Evolutionary conservation across 1,284 basidiomycete genomes (phyloP), one percentile per base, ranked within the genome.

Genomic region (Ustilago loliicola): DNA sequence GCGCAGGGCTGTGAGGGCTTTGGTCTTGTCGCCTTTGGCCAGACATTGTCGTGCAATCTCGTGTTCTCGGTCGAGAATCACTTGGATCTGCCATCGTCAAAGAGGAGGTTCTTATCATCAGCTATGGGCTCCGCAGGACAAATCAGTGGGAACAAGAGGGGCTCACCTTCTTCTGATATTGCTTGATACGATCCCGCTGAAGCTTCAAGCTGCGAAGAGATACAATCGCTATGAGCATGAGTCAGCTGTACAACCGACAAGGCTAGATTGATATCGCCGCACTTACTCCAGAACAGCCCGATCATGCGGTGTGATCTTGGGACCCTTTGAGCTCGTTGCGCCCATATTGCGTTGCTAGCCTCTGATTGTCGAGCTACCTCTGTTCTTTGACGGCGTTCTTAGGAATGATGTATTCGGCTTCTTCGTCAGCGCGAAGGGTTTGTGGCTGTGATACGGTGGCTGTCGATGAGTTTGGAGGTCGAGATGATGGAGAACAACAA

Each of bases 111-210:
- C 15, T 36, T 62, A 42, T 45, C 23, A 29, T 17, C 36, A 34
- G 45, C 15, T 34, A 9, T 19, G 5, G 19, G 8, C 15, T 52
- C 34, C 15, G 7, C 10, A 9, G 15, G 1, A n/a, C 0, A 21
- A 10, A 47, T 9, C 8, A 25, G 29, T 15, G 13, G 17, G 32
- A 15, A 23, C 19, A 5, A 10, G 29, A 19, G n/a, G 17, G 15
- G 51, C 57, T 50, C n/a, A 94, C 96, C 90, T 93, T 92, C 88
- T 92, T 94, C 90, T 96, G 95, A 84, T 98, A 99, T 86, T 96
- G 94, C 86, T 91, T 93, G 73, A 99, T 89, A 86, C 96, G 96
- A 87, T 99, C 97, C 51, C 97, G 90, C 87, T 99, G 96, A 56
- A 97, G 87, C 87, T 99, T 99, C 77, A 99, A 90, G 85, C 95